Evolutionary conservation across 805 yeast genomes (phyloP), one percentile per base, ranked within the genome.

Genomic region (Henningerozyma blattae): DNA sequence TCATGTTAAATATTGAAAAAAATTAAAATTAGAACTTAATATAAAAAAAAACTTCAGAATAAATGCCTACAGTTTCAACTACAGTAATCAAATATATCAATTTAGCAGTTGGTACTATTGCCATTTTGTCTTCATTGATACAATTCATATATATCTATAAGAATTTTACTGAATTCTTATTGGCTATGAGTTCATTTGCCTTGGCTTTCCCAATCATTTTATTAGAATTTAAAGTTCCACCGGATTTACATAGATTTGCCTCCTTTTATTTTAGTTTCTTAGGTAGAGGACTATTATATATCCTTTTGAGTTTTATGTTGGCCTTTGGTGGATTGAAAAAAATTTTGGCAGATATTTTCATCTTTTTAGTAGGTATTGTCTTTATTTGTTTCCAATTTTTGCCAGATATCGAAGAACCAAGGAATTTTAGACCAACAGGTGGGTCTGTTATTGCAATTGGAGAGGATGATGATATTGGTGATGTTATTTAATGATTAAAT

Each of bases 381-480:
- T 84, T 65, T 56, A 51, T 68, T 32, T 71, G 59, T 1, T 65
- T 84, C 47, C 91, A 84, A 56, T 77, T 79, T 33, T 56, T 81
- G 18, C 85, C 87, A 15, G 70, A 80, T 39, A 63, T 83, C 28
- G 77, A 81, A 34, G 79, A 86, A 19, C 95, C 95, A 15, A 80
- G 72, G 37, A 83, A 79, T 58, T 83, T 85, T 82, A 80, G 69
- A 47, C 59, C 67, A 26, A 75, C 64, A 28, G 64, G 65, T n/a
- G 27, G 27, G 6, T 24, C 27, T 13, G n/a, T 24, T 12, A n/a
- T 24, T 24, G 27, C 56, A 14, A 53, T 56, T 15, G 54, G 52
- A 22, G 64, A 58, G 18, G 63, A 55, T 15, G 64, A 59, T 26
- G 66, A 59, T 32, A 45, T 44, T 25, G 45, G 39, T 30, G 44